Conservation (phyloP, 2,329 filamentous ascomycete species). For the Metarhizium anisopliae region DNA sequence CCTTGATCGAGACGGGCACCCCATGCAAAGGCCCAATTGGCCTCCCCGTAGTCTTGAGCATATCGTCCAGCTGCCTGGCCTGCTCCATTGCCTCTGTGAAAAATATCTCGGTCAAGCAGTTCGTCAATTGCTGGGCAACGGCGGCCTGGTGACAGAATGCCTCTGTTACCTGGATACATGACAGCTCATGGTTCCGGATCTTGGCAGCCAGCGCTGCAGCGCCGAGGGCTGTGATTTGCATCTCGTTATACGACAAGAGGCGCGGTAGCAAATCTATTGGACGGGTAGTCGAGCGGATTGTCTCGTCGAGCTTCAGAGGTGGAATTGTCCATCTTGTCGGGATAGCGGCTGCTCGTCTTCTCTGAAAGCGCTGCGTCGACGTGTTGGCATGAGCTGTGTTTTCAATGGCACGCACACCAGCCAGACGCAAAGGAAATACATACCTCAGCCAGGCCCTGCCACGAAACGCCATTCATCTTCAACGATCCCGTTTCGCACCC, state of each 20-base stretch:
- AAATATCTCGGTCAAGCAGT: conserved; percentile 38
- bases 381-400: not conserved
- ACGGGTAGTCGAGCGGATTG: conserved; percentile 5
- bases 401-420: too few relatives aligned
- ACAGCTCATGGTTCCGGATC: conserved; percentile 10
- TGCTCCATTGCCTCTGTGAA: conserved; percentile 36
- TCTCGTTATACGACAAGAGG: conserved; percentile 11
- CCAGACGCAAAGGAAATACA: not conserved
- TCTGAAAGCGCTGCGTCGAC: conserved; percentile 4
- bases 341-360: conserved; percentile 4
- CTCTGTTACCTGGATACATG: conserved; percentile 15
- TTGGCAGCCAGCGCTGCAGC: conserved; percentile 10
- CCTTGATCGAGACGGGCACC: conserved; percentile 36
- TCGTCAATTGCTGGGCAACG: conserved; percentile 22
- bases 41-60: conserved; percentile 4
- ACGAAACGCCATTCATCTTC: conserved; percentile 4
- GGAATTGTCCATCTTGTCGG: conserved; percentile 9
- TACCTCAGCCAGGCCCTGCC: conserved; percentile 8
- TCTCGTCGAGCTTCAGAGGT: conserved; percentile 6
- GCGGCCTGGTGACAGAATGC: conserved; percentile 20
- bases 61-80: conserved; percentile 35
- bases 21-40: conserved; percentile 45
- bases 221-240: conserved; percentile 13
- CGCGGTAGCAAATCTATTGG: conserved; percentile 7
- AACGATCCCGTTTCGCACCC: not conserved